phyloP scores from a whole-genome alignment of 768 basidiomycete genomes.

The Leucocoprinus leucothites region DNA sequence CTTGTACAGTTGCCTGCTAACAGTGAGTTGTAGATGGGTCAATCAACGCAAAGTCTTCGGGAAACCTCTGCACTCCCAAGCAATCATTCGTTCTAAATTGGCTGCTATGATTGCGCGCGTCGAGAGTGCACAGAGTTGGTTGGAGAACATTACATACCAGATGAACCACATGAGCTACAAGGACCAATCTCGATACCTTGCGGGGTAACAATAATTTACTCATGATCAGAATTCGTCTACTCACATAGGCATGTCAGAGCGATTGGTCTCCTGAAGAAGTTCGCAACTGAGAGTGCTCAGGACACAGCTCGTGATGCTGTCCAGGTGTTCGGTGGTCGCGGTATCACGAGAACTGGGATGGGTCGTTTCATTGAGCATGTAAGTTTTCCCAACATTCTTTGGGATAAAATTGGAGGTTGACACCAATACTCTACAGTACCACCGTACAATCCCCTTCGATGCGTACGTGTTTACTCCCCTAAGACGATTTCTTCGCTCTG shows the following conservation, averaged over 20 bases:
- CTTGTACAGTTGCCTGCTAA: too few relatives aligned
- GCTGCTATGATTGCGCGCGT: conserved; percentile 70
- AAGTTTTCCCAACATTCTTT: conserved; percentile 30
- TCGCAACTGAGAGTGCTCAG: conserved; percentile 54
- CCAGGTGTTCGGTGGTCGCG: conserved; percentile 82
- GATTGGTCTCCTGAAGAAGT: conserved; percentile 71
- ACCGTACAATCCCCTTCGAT: conserved; percentile 66
- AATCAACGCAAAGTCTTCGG: conserved; percentile 89
- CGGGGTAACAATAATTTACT: conserved; percentile 44
- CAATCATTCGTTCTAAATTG: conserved; percentile 86
- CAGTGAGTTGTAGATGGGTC: conserved; percentile 57
- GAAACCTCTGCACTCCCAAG: conserved; percentile 77
- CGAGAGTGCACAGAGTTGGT: conserved; percentile 75
- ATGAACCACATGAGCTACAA: conserved; percentile 85
- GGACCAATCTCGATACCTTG: conserved; percentile 70
- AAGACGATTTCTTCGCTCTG: neutral
- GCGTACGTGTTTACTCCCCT: conserved; percentile 31
- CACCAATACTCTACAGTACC: conserved; percentile 40
- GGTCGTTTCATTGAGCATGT: conserved; percentile 70
- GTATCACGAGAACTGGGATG: conserved; percentile 78
- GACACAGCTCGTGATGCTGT: conserved; percentile 68
- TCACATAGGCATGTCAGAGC: conserved; percentile 34
- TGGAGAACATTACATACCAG: conserved; percentile 83
- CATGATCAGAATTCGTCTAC: conserved; percentile 25
- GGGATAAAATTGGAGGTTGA: conserved; percentile 6